Evolutionary conservation across 164 flowering plant species (phyloP).

Genomic region (Platanus orientalis): DNA sequence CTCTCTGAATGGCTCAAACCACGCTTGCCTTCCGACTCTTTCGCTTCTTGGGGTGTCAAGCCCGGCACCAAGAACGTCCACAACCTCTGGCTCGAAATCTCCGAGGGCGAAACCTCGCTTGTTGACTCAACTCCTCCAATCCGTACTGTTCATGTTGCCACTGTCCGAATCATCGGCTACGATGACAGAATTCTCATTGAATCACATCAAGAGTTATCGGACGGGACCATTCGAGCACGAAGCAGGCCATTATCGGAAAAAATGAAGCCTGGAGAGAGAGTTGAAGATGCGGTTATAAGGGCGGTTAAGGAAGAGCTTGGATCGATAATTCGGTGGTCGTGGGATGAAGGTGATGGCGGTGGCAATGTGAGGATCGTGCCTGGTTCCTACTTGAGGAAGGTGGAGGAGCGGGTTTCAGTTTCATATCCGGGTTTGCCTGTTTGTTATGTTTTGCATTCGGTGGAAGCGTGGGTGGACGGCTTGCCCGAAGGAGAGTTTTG

Average conservation of each 20-base stretch:
- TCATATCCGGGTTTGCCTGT: conserved; percentile 97
- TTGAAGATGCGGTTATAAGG: conserved; percentile 51
- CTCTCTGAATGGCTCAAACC: conserved; percentile 85
- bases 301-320: conserved; percentile 88
- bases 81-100: conserved; percentile 88
- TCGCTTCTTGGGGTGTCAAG: conserved; percentile 76
- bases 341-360: background rate
- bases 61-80: conserved; percentile 96
- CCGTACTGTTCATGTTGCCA: conserved; percentile 67
- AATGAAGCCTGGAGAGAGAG: conserved; percentile 77
- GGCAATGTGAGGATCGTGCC: conserved; percentile 44
- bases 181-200: conserved; percentile 46
- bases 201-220: conserved; percentile 71
- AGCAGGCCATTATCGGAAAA: conserved; percentile 82
- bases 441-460: conserved; percentile 66
- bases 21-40: conserved; percentile 59
- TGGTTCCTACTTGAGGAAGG: conserved; percentile 52
- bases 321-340: conserved; percentile 25
- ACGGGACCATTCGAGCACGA: conserved; percentile 58
- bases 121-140: conserved; percentile 67
- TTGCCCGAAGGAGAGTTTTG: conserved; percentile 73
- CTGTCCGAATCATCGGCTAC: conserved; percentile 40
- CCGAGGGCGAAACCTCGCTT: conserved; percentile 72
- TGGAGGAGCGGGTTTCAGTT: conserved; percentile 72
- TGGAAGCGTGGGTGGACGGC: conserved; percentile 73